These are phyloP conservation scores for Schizosaccharomyces pombe DNA, from an alignment of 805 yeast species.

Conservation along the genomic window ASM294v3 CU329670.1:1233501-1234000, in stretches of 20 bases:
- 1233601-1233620: conserved; percentile 36
- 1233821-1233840: no score
- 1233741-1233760: background rate
- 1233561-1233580: conserved; percentile 23
- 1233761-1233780: background rate
- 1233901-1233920: no score
- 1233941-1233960: no score
- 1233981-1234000: no score
- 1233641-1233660: conserved; percentile 35
- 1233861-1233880: no score
- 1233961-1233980: no score
- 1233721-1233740: conserved; percentile 16
- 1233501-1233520: conserved; percentile 39
- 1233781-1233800: background rate
- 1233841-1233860: no score
- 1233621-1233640: conserved; percentile 16
- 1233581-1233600: conserved; percentile 28
- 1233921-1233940: no score
- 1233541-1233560: conserved; percentile 57
- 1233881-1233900: no score
- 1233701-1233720: conserved; percentile 26
- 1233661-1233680: conserved; percentile 28
- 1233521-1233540: conserved; percentile 59
- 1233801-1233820: no score
- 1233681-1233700: conserved; percentile 31